Evolutionary conservation across 1,284 basidiomycete species (phyloP).

Genomic region (Apiotrichum brassicae): DNA sequence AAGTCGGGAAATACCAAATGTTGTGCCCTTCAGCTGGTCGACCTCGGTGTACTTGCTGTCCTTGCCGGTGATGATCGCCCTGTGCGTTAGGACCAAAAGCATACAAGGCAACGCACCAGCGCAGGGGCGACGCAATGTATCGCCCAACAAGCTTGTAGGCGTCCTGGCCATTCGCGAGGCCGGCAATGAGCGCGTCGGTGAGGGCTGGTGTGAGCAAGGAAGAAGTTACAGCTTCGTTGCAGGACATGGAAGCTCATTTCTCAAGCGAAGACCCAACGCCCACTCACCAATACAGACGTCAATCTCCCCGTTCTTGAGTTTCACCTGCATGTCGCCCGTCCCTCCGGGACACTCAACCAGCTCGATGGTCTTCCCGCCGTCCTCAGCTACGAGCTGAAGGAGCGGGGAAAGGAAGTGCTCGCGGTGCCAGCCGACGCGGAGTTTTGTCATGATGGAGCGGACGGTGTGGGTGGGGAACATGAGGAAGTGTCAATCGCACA

Average conservation of each 20-base stretch:
- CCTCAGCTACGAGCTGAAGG: conserved; percentile 56
- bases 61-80: conserved; percentile 88
- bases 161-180: conserved; percentile 77
- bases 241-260: too few species aligned
- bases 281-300: conserved; percentile 73
- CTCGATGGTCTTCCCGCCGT: conserved; percentile 64
- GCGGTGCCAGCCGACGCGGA: conserved; percentile 55
- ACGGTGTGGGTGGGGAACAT: background rate
- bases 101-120: conserved; percentile 57
- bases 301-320: conserved; percentile 74
- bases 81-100: conserved; percentile 43
- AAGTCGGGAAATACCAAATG: conserved; percentile 80
- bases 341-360: conserved; percentile 89
- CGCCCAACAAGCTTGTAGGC: conserved; percentile 88
- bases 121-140: conserved; percentile 80
- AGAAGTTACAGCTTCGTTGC: background rate
- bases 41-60: conserved; percentile 66
- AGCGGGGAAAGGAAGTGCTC: conserved; percentile 89
- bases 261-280: too few species aligned
- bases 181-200: conserved; percentile 88
- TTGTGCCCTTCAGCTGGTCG: conserved; percentile 69
- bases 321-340: conserved; percentile 81
- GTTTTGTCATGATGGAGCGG: background rate
- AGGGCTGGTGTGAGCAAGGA: conserved; percentile 54
- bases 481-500: too few species aligned